Conservation (phyloP, 2,329 filamentous ascomycete species). For the Calonectria ilicicola region DNA sequence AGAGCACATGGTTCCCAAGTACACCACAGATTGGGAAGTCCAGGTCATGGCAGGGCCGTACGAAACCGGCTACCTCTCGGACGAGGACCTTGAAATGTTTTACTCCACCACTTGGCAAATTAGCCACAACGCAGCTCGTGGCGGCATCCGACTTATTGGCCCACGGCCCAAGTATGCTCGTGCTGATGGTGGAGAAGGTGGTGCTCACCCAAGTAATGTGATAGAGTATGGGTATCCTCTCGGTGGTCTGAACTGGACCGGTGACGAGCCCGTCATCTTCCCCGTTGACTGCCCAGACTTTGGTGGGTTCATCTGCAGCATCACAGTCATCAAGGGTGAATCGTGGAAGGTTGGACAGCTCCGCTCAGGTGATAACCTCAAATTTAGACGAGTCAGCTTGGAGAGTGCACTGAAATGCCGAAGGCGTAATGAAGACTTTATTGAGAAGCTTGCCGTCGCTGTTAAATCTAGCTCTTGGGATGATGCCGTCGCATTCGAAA, state of each 20-base stretch:
- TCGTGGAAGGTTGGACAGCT: constrained; percentile 53
- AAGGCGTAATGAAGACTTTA: constrained; percentile 16
- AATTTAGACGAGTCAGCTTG: constrained; percentile 55
- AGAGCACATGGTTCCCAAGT: constrained; percentile 8
- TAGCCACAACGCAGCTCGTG: constrained; percentile 70
- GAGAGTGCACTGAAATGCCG: constrained; percentile 19
- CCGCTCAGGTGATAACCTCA: constrained; percentile 43
- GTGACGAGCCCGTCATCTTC: constrained; percentile 50
- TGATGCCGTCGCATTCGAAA: constrained; percentile 8
- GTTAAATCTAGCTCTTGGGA: constrained; percentile 12
- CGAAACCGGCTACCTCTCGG: constrained; percentile 45
- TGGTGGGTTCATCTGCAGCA: constrained; percentile 47
- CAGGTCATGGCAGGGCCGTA: constrained; percentile 48
- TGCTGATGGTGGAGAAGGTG: constrained; percentile 71
- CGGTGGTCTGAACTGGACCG: constrained; percentile 50
- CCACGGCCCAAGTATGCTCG: constrained; percentile 70
- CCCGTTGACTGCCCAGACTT: constrained; percentile 47
- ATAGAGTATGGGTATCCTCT: constrained; percentile 56
- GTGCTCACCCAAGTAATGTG: constrained; percentile 69
- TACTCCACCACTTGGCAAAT: constrained; percentile 70
- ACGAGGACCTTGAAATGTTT: constrained; percentile 66
- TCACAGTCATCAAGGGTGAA: constrained; percentile 46
- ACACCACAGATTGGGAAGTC: constrained; percentile 30
- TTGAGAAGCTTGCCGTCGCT: background rate
- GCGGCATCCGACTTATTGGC: constrained; percentile 70